Conservation (phyloP, 106 monocot genomes). For the Dendrobium chrysotoxum region DNA sequence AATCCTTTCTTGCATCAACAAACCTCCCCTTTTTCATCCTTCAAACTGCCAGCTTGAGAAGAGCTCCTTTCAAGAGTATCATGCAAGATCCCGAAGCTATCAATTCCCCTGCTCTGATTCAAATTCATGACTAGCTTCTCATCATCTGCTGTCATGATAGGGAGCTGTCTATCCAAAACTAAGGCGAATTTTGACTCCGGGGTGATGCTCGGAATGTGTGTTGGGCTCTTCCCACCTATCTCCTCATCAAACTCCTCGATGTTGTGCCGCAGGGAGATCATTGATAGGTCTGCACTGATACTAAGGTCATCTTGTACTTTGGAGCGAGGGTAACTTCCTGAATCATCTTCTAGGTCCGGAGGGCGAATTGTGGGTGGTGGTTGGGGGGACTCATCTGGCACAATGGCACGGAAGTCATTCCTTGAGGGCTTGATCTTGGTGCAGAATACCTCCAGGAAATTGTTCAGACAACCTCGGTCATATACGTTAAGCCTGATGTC, state of each 20-base stretch:
- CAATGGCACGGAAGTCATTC: slow-evolving; percentile 54
- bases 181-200: slow-evolving; percentile 6
- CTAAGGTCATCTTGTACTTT: slow-evolving; percentile 92
- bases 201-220: neutral
- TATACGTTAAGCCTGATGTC: slow-evolving; percentile 62
- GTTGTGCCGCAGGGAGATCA: slow-evolving; percentile 57
- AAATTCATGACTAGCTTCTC: neutral
- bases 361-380: slow-evolving; percentile 10
- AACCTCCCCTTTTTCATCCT: neutral
- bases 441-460: slow-evolving; percentile 80
- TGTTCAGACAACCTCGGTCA: slow-evolving; percentile 60
- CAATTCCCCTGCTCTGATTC: neutral
- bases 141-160: neutral
- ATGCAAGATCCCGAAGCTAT: neutral
- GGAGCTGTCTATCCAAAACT: neutral
- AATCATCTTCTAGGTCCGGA: slow-evolving; percentile 37
- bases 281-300: slow-evolving; percentile 60
- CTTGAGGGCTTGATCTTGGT: slow-evolving; percentile 51
- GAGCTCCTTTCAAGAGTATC: neutral
- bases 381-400: slow-evolving; percentile 29
- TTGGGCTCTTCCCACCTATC: slow-evolving; percentile 30
- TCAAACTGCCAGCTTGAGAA: neutral
- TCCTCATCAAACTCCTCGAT: slow-evolving; percentile 45
- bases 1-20: neutral
- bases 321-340: slow-evolving; percentile 42